Conservation (phyloP, 2,329 filamentous ascomycete genomes). For the Fusarium acutatum region DNA sequence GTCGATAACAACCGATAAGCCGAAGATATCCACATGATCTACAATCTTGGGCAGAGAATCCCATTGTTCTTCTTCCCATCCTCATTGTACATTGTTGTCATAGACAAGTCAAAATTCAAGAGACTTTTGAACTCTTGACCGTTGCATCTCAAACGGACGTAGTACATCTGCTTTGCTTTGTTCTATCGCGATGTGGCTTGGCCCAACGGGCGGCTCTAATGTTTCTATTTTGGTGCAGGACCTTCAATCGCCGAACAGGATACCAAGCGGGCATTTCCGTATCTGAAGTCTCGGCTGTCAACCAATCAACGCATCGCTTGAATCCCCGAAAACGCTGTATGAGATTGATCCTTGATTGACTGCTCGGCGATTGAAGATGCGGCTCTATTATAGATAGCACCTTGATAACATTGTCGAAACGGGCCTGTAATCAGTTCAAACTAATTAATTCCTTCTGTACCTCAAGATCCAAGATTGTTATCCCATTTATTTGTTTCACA, state of each 20-base stretch:
- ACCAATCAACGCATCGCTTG: not conserved
- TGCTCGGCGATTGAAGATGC: not conserved
- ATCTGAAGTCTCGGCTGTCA: fast-evolving
- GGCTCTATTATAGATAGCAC: not conserved
- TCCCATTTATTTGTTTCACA: too few relatives aligned
- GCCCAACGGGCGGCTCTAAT: too few relatives aligned
- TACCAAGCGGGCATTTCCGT: not conserved
- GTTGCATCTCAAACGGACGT: fast-evolving
- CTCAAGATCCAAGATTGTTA: not conserved
- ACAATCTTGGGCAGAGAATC: not conserved
- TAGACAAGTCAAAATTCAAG: fast-evolving
- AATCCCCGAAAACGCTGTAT: not conserved
- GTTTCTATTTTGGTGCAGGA: not conserved
- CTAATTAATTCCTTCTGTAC: fast-evolving
- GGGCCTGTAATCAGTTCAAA: not conserved
- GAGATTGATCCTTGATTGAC: not conserved
- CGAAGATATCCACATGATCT: not conserved
- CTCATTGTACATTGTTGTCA: not conserved
- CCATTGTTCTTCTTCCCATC: not conserved
- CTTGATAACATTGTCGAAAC: not conserved
- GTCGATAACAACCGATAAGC: not conserved
- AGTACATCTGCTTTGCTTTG: too few relatives aligned
- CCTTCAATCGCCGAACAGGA: not conserved
- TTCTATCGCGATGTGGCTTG: not conserved
- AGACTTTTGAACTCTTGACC: fast-evolving